Base-by-base conservation (phyloP, 2,329 filamentous ascomycete species). In the Amesomyces nigricolor region DNA sequence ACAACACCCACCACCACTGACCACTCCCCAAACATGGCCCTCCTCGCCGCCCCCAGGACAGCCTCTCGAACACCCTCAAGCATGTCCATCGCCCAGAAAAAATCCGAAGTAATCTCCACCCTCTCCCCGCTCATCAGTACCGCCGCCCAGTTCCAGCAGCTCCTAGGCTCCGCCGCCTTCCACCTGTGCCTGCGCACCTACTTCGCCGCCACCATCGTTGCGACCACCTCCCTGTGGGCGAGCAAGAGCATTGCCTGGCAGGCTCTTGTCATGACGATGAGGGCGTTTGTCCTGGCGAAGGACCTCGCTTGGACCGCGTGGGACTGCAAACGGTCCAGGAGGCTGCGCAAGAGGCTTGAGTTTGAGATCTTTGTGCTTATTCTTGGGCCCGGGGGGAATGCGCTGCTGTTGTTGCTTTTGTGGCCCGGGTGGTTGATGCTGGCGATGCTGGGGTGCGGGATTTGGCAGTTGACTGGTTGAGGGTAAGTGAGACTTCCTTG, bases 351-450 rank as follows among this genome's bases (percentile, higher is more conserved):
- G 58, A 76, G 75, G 60, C 58, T 80, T 52, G 75, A 76, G 53
- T 76, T 76, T 60, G 80, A 82, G 64, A 73, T 82, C 54, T 76
- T 74, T 55, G 68, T 75, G 47, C 71, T 77, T 48, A 69, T 82
- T 38, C 71, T 83, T 19, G 78, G 79, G 3, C 72, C 74, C 5
- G 72, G 75, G 22, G 73, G 73, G 5, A 80, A 80, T 58, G 63
- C 68, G 30, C 45, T 82, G 53, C 71, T 77, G 58, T 65, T 81
- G 32, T 45, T 81, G 56, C 58, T 82, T 59, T 78, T 83, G 61
- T 83, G 79, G 80, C 80, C 80, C 0, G 80, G 80, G 0, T 82
- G 80, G 79, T 68, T 73, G 56, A 57, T 81, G 29, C 56, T 82
- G 30, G 75, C 64, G 2, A 65, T 71, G 6, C 60, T 66, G n/a